Base-by-base conservation (phyloP, 164 flowering plant species). In the Macadamia integrifolia region DNA sequence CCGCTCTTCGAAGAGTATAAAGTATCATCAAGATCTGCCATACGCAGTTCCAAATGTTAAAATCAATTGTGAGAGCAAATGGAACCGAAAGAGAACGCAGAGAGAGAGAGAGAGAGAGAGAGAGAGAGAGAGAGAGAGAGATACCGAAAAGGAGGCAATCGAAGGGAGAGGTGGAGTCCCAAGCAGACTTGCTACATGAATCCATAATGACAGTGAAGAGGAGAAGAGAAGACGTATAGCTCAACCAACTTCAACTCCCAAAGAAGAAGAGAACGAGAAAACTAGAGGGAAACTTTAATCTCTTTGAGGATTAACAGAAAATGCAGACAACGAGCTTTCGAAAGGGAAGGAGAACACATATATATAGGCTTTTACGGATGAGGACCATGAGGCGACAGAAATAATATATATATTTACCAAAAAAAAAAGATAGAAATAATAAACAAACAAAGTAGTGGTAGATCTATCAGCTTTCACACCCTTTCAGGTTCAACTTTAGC, bases 1-100 rank as follows among this genome's bases (percentile, higher is more conserved):
- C 97, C 98, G 4, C 75, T 65, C 43, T 75, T 80, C 0, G 83
- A 77, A 18, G 96, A 79, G 68, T 91, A 93, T 71, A 93, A 35
- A 62, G 97, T 93, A 64, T 91, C 98, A 71, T 93, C 98, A 79
- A 93, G 84, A 83, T 93, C 98, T 93, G 85, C 64, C 44, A 40
- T 6, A 72, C 30, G 31, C 14, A 6, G 56, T 61, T 60, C 32
- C 31, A 60, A 15, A 6, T 58, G 2, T 13, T 1, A 2, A 6
- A n/a, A 42, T 60, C 52, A 42, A 29, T 18, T 14, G 50, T n/a
- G 40, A 6, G 40, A 35, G 40, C 8, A 13, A 43, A 23, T 4
- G 28, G 31, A 0, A 9, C 43, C n/a, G 14, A n/a, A 63, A 10
- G 7, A 18, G 66, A 1, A 57, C 8, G 6, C 10, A 13, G 5